Evolutionary conservation across 2,329 filamentous ascomycete species (phyloP), one percentile per base, ranked within the genome.

Genomic region (Aspergillus sp.): DNA sequence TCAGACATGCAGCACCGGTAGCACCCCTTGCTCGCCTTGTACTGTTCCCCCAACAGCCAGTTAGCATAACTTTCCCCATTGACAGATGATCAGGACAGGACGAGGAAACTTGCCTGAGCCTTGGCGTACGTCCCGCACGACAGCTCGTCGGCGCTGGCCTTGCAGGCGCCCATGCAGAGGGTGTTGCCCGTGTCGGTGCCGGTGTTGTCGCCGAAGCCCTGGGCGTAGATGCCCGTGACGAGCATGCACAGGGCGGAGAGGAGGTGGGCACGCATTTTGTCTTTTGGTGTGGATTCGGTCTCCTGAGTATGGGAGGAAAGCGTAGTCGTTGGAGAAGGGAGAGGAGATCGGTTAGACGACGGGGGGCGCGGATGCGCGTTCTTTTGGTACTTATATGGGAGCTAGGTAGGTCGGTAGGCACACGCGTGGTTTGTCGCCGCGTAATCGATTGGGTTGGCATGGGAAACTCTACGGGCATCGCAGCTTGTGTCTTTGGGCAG

Each of bases 221-320:
- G 19, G 31, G 32, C 40, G 36, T 38, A 40, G 20, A 49, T 48
- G n/a, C 45, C 52, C 19, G 47, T 45, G 13, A 56, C 59, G 11
- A 65, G 47, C 13, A 58, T 47, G 38, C 56, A 54, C 49, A 56
- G 45, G 23, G 54, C 34, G 14, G 63, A 48, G 31, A 55, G 36
- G 43, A 61, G 43, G 17, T 59, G 19, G 9, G 53, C 20, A 14
- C 56, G 55, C 63, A 65, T 65, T 6, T 42, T 42, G 34, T 2
- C 6, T n/a, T 4, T n/a, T 19, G 36, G 5, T 40, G 36, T 40
- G 5, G 10, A 5, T 2, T 42, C 21, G 16, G 25, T 23, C 7
- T 47, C n/a, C n/a, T n/a, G n/a, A n/a, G n/a, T n/a, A n/a, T n/a
- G n/a, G n/a, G n/a, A n/a, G n/a, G n/a, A n/a, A n/a, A n/a, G n/a